These are phyloP conservation scores for Corinectria fuckeliana DNA, from an alignment of 2,329 filamentous ascomycete genomes.

Conservation along the genomic window DNA sequence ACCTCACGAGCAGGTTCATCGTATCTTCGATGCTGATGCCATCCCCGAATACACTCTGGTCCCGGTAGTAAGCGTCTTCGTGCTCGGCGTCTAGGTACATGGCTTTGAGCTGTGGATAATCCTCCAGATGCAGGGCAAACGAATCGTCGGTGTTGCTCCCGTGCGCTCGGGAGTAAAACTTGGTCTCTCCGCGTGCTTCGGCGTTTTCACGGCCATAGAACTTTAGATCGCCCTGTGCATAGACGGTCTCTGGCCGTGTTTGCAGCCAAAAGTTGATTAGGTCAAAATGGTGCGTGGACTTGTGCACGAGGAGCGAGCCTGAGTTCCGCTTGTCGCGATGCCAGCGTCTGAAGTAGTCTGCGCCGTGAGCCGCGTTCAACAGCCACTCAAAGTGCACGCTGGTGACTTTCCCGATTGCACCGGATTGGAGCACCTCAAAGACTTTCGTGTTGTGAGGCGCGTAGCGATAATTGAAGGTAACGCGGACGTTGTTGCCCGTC, in stretches of 20 bases:
- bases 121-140: slow-evolving; percentile 63
- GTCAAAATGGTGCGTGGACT: slow-evolving; percentile 69
- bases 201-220: slow-evolving; percentile 70
- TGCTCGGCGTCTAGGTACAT: slow-evolving; percentile 69
- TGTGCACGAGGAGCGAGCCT: slow-evolving; percentile 66
- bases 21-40: slow-evolving; percentile 71
- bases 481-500: slow-evolving; percentile 55
- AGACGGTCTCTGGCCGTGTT: slow-evolving; percentile 61
- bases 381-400: slow-evolving; percentile 70
- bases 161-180: slow-evolving; percentile 58
- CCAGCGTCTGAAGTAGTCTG: slow-evolving; percentile 70
- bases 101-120: slow-evolving; percentile 59
- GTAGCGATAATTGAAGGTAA: slow-evolving; percentile 70
- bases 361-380: slow-evolving; percentile 66
- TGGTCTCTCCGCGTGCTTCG: slow-evolving; percentile 57
- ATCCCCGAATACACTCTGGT: slow-evolving; percentile 68
- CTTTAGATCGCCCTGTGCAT: slow-evolving; percentile 62
- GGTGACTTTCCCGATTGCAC: slow-evolving; percentile 62
- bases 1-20: slow-evolving; percentile 65
- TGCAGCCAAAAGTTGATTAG: slow-evolving; percentile 69
- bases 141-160: slow-evolving; percentile 62
- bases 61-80: slow-evolving; percentile 66
- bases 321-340: slow-evolving; percentile 67
- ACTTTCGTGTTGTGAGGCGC: slow-evolving; percentile 70
- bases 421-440: slow-evolving; percentile 58